Evolutionary conservation across 371 early-diverging fungal species (phyloP).

Genomic region (Mycotypha africana): DNA sequence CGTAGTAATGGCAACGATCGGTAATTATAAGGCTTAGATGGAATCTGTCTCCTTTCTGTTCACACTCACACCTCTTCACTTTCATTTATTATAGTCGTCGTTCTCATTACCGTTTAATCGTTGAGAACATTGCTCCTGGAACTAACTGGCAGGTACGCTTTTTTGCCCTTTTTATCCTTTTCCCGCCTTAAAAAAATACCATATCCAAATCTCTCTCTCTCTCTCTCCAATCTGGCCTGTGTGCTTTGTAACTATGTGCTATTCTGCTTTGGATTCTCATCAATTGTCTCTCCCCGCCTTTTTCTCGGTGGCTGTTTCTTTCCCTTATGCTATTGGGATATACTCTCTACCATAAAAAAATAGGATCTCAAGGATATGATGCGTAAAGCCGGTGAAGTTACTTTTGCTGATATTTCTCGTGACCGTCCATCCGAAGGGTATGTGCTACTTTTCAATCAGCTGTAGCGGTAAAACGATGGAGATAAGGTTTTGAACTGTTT

Average conservation of each 20-base stretch:
- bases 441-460: slow-evolving; percentile 7
- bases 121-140: slow-evolving; percentile 67
- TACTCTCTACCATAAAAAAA: too few species aligned
- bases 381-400: slow-evolving; percentile 93
- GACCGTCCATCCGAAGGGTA: slow-evolving; percentile 85
- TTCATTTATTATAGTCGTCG: slow-evolving; percentile 31
- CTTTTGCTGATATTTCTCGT: slow-evolving; percentile 85
- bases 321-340: slow-evolving; percentile 9
- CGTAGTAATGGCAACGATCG: slow-evolving; percentile 31
- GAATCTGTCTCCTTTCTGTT: too few species aligned
- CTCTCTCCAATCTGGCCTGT: too few species aligned
- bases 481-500: too few species aligned
- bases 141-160: slow-evolving; percentile 79
- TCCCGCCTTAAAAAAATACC: background rate
- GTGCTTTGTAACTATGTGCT: too few species aligned
- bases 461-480: too few species aligned
- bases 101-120: slow-evolving; percentile 60
- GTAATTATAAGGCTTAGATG: slow-evolving; percentile 21
- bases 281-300: slow-evolving; percentile 2
- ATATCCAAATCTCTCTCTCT: slow-evolving; percentile 18
- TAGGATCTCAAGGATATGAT: slow-evolving; percentile 96
- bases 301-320: slow-evolving; percentile 14
- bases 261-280: background rate
- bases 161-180: slow-evolving; percentile 10
- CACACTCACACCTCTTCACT: too few species aligned